Conservation (phyloP, 495 filamentous ascomycete genomes). For the Aspergillus bridgeri region DNA sequence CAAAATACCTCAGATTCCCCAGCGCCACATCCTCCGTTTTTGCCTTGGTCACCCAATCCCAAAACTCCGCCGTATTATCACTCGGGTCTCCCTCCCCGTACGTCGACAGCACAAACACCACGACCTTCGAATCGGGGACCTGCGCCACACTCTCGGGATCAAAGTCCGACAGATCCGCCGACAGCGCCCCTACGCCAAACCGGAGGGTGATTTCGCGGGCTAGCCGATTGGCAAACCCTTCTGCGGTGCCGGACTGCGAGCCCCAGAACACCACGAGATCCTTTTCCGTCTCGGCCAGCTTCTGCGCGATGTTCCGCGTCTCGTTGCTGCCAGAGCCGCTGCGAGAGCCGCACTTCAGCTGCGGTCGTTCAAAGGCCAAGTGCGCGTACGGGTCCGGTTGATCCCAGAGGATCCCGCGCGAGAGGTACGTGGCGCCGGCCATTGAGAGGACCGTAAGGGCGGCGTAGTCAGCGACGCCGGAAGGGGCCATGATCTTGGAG, state of each 20-base stretch:
- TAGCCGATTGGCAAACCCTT: conserved; percentile 46
- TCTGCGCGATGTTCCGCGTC: conserved; percentile 37
- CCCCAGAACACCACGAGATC: conserved; percentile 52
- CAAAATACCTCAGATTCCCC: conserved; percentile 37
- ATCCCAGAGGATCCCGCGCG: conserved; percentile 36
- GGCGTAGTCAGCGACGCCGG: conserved; percentile 28
- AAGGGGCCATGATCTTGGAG: conserved; percentile 23
- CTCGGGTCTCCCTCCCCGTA: conserved; percentile 55
- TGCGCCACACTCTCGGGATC: conserved; percentile 38
- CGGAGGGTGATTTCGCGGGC: conserved; percentile 41
- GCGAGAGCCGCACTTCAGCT: conserved; percentile 28
- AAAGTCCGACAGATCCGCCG: conserved; percentile 50
- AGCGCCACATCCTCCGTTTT: conserved; percentile 24
- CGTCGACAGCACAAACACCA: conserved; percentile 50
- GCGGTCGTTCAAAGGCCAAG: conserved; percentile 30
- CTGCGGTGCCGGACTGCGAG: conserved; percentile 54
- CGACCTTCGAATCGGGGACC: conserved; percentile 40
- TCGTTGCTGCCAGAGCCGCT: conserved; percentile 17
- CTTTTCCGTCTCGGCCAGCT: conserved; percentile 31
- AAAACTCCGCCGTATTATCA: conserved; percentile 48
- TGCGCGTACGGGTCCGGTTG: conserved; percentile 30
- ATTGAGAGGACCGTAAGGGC: conserved; percentile 28
- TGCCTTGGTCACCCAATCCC: conserved; percentile 39
- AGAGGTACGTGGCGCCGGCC: conserved; percentile 26
- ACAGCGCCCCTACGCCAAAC: conserved; percentile 42